phyloP scores from a whole-genome alignment of 768 basidiomycete species.

The Floccularia luteovirens region DNA sequence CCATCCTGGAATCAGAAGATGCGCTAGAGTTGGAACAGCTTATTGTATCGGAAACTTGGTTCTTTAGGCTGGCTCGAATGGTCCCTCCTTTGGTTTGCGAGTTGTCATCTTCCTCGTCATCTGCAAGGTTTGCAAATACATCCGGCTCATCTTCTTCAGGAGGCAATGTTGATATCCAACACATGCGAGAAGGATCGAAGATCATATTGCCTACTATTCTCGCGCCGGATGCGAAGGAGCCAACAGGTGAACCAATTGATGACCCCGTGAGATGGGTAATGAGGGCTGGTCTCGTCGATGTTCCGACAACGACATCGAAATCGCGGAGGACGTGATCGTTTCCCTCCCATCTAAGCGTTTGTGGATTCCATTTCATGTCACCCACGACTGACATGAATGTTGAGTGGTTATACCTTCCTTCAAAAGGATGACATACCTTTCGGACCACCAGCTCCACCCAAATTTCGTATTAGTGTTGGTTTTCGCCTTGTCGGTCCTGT shows the following conservation, averaged over 20 bases:
- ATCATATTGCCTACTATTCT: conserved; percentile 97
- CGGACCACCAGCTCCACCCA: conserved; percentile 56
- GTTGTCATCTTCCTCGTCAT: conserved; percentile 78
- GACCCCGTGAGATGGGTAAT: conserved; percentile 92
- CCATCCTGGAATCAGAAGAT: conserved; percentile 16
- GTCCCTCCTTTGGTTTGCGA: conserved; percentile 77
- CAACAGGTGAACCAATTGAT: conserved; percentile 73
- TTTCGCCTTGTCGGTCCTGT: conserved; percentile 51
- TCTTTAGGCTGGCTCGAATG: conserved; percentile 56
- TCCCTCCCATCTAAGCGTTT: conserved; percentile 89
- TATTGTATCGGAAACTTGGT: conserved; percentile 24
- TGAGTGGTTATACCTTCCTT: conserved; percentile 3
- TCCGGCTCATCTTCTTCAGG: conserved; percentile 93
- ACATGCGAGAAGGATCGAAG: conserved; percentile 92
- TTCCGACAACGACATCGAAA: conserved; percentile 78
- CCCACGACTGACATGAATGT: conserved; percentile 60
- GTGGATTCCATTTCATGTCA: conserved; percentile 97
- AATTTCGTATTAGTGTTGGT: conserved; percentile 83
- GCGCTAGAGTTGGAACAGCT: conserved; percentile 21
- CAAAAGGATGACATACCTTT: conserved; percentile 50
- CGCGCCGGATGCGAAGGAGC: conserved; percentile 68
- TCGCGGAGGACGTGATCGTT: conserved; percentile 89
- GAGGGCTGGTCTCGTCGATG: conserved; percentile 87
- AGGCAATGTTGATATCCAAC: conserved; percentile 83
- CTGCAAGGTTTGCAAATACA: conserved; percentile 88